phyloP scores from a whole-genome alignment of 805 yeast genomes.

The Torulaspora gathmanii region DNA sequence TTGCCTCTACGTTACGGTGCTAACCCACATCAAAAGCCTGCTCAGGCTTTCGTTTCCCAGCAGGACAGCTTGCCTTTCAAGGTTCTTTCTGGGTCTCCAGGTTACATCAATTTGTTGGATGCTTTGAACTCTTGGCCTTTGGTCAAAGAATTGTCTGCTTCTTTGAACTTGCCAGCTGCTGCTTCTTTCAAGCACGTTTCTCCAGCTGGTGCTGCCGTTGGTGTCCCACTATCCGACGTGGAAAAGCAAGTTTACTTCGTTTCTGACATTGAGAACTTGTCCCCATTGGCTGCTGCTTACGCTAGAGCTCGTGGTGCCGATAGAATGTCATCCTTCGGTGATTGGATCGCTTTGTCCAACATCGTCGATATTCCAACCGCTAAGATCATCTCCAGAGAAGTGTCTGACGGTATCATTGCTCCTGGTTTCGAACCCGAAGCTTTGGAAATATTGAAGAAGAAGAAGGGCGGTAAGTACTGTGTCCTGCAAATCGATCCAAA shows the following conservation, averaged over 20 bases:
- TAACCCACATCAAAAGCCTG: constrained; percentile 98
- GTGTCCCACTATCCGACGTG: constrained; percentile 81
- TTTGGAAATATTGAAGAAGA: constrained; percentile 76
- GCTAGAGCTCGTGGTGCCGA: constrained; percentile 99
- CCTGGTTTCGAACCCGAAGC: constrained; percentile 96
- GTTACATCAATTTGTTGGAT: constrained; percentile 93
- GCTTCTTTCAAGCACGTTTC: constrained; percentile 98
- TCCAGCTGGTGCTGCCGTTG: constrained; percentile 98
- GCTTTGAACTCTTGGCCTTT: constrained; percentile 98
- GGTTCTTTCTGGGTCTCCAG: constrained; percentile 92
- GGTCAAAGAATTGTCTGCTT: constrained; percentile 92
- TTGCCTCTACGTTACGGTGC: constrained; percentile 97
- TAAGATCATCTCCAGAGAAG: constrained; percentile 93
- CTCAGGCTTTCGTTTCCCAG: constrained; percentile 86
- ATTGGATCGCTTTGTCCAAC: constrained; percentile 94
- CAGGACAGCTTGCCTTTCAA: constrained; percentile 89
- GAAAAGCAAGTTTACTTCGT: constrained; percentile 97
- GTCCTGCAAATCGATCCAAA: constrained; percentile 94
- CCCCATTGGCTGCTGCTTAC: constrained; percentile 96
- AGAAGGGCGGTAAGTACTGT: constrained; percentile 97
- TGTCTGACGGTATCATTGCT: constrained; percentile 97
- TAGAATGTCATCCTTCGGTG: constrained; percentile 99
- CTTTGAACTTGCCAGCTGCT: constrained; percentile 95
- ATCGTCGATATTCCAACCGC: constrained; percentile 96
- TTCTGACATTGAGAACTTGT: constrained; percentile 85